These are phyloP conservation scores for Apiospora pterosperma DNA, from an alignment of 2,329 filamentous ascomycete genomes.

Conservation along the genomic window DNA sequence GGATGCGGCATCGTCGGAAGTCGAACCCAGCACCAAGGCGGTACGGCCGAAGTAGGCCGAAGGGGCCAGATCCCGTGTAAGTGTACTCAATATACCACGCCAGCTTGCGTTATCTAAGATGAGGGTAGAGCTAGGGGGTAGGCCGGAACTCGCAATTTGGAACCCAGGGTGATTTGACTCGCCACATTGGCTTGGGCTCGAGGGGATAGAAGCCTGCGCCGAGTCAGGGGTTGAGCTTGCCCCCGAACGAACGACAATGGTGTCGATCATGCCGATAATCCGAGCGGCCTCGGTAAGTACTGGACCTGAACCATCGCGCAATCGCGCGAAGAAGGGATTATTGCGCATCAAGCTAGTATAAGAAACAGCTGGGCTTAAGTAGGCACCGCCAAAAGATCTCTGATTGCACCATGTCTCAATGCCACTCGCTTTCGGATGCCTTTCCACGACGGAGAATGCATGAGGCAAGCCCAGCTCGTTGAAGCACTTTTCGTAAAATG, in stretches of 20 bases:
- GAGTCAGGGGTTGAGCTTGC: constrained; percentile 41
- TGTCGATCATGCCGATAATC: constrained; percentile 78
- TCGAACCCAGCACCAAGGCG: constrained; percentile 71
- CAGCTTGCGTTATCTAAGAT: constrained; percentile 80
- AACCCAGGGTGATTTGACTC: constrained; percentile 15
- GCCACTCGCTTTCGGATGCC: constrained; percentile 60
- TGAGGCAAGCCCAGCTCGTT: constrained; percentile 84
- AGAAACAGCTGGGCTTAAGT: constrained; percentile 70
- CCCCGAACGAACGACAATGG: constrained; percentile 63
- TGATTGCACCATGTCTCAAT: constrained; percentile 72
- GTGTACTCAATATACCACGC: constrained; percentile 79
- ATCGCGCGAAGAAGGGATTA: constrained; percentile 46
- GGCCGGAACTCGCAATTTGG: constrained; percentile 19
- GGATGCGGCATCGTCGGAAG: constrained; percentile 72
- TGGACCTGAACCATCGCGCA: constrained; percentile 50
- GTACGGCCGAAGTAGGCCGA: constrained; percentile 75
- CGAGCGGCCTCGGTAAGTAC: constrained; percentile 71
- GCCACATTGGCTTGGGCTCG: constrained; percentile 41
- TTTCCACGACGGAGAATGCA: constrained; percentile 71
- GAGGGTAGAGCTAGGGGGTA: constrained; percentile 52
- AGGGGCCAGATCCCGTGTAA: constrained; percentile 78
- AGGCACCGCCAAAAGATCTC: constrained; percentile 76
- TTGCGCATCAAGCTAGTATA: constrained; percentile 57
- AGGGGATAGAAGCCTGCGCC: constrained; percentile 43
- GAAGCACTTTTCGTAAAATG: constrained; percentile 83